Conservation (phyloP, 2,329 filamentous ascomycete species). For the Boeremia exigua region DNA sequence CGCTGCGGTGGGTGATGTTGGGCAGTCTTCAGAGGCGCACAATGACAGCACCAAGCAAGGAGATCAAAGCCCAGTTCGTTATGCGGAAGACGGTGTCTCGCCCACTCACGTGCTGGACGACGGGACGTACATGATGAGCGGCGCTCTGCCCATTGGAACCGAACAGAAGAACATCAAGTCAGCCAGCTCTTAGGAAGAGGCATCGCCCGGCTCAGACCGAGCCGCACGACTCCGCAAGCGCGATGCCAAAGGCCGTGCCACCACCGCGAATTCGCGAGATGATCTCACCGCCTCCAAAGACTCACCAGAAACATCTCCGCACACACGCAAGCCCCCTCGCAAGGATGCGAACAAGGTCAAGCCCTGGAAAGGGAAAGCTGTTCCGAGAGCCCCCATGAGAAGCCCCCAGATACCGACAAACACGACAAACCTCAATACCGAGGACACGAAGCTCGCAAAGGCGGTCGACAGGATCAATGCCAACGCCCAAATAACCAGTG, state of each 20-base stretch:
- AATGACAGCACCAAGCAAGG: too few relatives aligned
- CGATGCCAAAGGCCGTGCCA: neutral
- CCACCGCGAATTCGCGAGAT: neutral
- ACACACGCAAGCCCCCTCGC: neutral
- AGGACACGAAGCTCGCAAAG: neutral
- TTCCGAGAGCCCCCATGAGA: neutral
- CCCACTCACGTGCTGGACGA: neutral
- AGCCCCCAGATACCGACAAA: neutral
- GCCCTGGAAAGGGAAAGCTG: neutral
- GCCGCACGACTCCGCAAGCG: neutral
- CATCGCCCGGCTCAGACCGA: neutral
- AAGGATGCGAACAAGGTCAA: neutral
- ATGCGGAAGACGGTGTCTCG: too few relatives aligned
- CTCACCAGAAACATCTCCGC: neutral
- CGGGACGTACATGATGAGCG: neutral
- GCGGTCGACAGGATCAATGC: neutral
- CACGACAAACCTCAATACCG: neutral
- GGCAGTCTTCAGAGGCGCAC: too few relatives aligned
- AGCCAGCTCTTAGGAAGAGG: neutral
- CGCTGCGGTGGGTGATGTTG: neutral
- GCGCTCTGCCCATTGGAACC: neutral
- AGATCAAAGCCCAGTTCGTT: too few relatives aligned
- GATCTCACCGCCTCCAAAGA: neutral
- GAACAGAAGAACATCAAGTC: neutral
- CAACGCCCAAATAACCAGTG: neutral